phyloP scores from a whole-genome alignment of 768 basidiomycete species.

The Fistulinella prunicolor region DNA sequence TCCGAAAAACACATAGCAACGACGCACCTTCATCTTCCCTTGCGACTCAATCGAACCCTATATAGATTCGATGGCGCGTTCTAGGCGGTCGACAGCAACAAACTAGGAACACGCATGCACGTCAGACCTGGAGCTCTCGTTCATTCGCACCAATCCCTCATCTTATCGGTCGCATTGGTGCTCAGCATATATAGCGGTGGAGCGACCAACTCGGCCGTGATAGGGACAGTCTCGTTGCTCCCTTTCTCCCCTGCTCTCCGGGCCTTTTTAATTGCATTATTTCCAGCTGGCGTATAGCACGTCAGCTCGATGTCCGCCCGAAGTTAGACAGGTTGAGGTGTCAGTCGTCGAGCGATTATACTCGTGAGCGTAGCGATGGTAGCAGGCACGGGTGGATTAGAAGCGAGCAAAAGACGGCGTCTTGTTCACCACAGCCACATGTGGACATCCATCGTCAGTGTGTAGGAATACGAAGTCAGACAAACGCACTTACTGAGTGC shows the following conservation, averaged over 20 bases:
- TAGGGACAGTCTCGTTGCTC: slow-evolving; percentile 89
- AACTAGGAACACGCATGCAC: slow-evolving; percentile 48
- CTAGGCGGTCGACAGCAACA: slow-evolving; percentile 88
- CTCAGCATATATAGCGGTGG: slow-evolving; percentile 95
- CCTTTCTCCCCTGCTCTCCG: slow-evolving; percentile 84
- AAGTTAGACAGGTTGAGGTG: slow-evolving; percentile 97
- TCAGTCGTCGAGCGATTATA: slow-evolving; percentile 92
- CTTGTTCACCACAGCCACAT: slow-evolving; percentile 52
- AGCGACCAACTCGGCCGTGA: slow-evolving; percentile 95
- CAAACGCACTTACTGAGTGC: slow-evolving; percentile 68
- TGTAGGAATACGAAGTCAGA: slow-evolving; percentile 36
- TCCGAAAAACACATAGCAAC: neutral
- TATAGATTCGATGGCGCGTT: slow-evolving; percentile 90
- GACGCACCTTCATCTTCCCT: slow-evolving; percentile 90
- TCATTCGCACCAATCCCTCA: slow-evolving; percentile 22
- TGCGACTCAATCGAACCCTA: slow-evolving; percentile 78
- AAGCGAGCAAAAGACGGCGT: slow-evolving; percentile 77
- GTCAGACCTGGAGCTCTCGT: neutral
- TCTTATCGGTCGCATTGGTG: slow-evolving; percentile 97
- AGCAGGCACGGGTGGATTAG: slow-evolving; percentile 51
- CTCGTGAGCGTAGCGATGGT: slow-evolving; percentile 63
- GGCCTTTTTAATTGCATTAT: slow-evolving; percentile 94
- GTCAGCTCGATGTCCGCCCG: slow-evolving; percentile 97
- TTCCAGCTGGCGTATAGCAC: slow-evolving; percentile 93
- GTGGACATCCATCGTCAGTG: neutral